Base-by-base conservation (phyloP, 2,329 filamentous ascomycete genomes). In the Karstenula rhodostoma region DNA sequence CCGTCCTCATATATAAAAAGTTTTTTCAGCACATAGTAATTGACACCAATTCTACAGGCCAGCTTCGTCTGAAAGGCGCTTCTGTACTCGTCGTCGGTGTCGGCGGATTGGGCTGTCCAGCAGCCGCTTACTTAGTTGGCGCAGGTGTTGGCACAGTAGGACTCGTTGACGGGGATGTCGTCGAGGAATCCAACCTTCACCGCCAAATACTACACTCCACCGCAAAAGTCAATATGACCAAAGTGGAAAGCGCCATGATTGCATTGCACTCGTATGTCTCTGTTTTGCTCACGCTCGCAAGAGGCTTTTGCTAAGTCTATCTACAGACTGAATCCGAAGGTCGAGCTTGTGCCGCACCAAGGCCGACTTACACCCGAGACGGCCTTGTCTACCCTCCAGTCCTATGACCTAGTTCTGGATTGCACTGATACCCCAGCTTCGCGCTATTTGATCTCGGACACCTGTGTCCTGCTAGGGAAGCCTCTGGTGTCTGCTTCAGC, bases 391-490 rank as follows among this genome's bases (percentile, higher is more conserved):
- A 87, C 93, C 43, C 86, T 96, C 58, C 79, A 82, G 0, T 69
- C 81, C 4, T 98, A 96, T 73, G 92, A 97, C 69, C 68, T 97
- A 0, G 87, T 98, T 1, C 87, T 99, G 13, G 95, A 99, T 77
- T 99, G 95, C 76, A 98, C 94, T 10, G 95, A 99, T 78, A 93
- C 94, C 66, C 94, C 95, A 0, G 90, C 92, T 1, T 92, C 93
- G 0, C 91, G 95, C 46, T 98, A 99, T 76, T 86, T 98, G 48
- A 92, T 98, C 65, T 97, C 93, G 0, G 95, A 99, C 74, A 87
- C 91, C 17, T 96, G 93, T 68, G 90, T 97, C 10, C 82, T 97
- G 4, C 83, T 94, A 0, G 80, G 84, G 2, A 95, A 93, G 72
- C 89, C 92, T 0, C 85, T 99, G 17, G 87, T 98, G 13, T 97